Evolutionary conservation across 129 eudicot genomes (phyloP).

Genomic region (Helianthus tuberosus): DNA sequence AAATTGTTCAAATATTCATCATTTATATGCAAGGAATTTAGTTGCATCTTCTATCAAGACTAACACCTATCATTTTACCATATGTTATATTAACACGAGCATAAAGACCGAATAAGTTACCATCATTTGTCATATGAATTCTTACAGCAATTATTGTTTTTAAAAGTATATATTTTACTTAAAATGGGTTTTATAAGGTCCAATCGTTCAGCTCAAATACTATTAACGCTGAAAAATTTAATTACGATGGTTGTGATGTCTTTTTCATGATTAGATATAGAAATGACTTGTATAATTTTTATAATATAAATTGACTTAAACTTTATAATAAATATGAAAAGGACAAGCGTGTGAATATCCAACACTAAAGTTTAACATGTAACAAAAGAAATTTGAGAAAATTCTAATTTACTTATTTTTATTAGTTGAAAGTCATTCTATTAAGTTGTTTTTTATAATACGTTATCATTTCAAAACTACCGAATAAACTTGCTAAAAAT

Average conservation of each 20-base stretch:
- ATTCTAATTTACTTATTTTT: neutral
- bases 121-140: no score
- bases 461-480: neutral
- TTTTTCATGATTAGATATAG: slow-evolving; percentile 10
- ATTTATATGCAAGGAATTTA: no score
- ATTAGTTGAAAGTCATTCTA: neutral
- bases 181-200: neutral
- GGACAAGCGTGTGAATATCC: slow-evolving; percentile 27
- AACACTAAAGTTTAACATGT: neutral
- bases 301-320: neutral
- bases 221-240: neutral
- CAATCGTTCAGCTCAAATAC: neutral
- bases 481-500: neutral
- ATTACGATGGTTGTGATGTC: slow-evolving; percentile 33
- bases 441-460: neutral
- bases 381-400: slow-evolving; percentile 4
- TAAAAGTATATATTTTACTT: neutral
- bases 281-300: neutral
- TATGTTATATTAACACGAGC: no score
- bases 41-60: no score
- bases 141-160: neutral
- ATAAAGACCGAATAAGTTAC: no score
- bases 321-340: slow-evolving; percentile 19
- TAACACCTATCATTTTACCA: no score
- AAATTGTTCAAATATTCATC: neutral